Evolutionary conservation across 768 basidiomycete species (phyloP), one percentile per base, ranked within the genome.

Genomic region (Cystofilobasidium capitatum): DNA sequence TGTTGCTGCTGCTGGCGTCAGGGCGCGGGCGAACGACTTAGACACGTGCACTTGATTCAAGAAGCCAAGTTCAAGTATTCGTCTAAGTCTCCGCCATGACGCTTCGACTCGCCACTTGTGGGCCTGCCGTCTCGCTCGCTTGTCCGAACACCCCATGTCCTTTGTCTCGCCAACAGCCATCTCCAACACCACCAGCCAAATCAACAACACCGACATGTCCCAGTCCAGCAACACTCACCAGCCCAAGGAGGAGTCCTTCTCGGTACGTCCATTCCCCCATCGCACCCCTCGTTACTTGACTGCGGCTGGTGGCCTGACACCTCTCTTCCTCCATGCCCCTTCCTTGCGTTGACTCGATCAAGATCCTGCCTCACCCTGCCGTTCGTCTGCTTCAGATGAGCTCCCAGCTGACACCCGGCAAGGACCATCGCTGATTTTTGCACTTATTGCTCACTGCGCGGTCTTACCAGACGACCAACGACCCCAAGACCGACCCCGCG

Each of bases 281-380:
- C 8, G 54, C 5, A 2, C 16, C 1, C 47, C 10, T 47, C 13
- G 26, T 22, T 35, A 20, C 17, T 35, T 4, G 17, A 7, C 35
- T 22, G 20, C 39, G 16, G 24, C 58, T 35, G 35, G 13, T 33
- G 24, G 33, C 20, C 36, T 61, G 35, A 36, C 36, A 14, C 44
- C 20, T 33, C 40, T 29, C 39, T 33, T 39, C 51, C 5, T 10
- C 16, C 44, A 2, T n/a, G 20, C 0, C 13, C 24, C 35, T 45
- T 45, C 2, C 35, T 59, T n/a, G 44, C 59, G 26, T 24, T 29
- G 10, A 36, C 10, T 13, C 57, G 36, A 22, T 45, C 47, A 5
- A 68, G 66, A 68, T 68, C 61, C 66, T 62, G 16, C 66, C 66
- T 33, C 66, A 68, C 35, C 66, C 66, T 26, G 66, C 66, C 29